Conservation (phyloP, 1,284 basidiomycete species). For the Mycosarcoma mackinlayi region DNA sequence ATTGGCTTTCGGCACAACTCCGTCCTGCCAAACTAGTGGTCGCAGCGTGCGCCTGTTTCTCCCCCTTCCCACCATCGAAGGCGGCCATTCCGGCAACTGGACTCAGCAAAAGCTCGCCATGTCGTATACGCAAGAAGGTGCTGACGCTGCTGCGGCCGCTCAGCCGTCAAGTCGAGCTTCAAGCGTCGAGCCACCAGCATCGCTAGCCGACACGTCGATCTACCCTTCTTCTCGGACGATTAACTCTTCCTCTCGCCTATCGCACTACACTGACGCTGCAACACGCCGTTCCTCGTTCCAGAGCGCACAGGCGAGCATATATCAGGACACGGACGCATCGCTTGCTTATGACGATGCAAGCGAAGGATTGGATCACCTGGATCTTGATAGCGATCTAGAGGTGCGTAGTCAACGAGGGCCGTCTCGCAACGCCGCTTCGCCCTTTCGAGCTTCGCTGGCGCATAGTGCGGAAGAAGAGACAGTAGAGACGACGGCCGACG, state of each 20-base stretch:
- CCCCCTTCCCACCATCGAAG: too few relatives aligned
- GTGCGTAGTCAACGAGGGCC: slow-evolving; percentile 11
- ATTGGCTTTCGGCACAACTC: too few relatives aligned
- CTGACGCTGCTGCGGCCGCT: slow-evolving; percentile 5
- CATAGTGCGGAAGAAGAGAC: slow-evolving; percentile 1
- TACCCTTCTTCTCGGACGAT: slow-evolving; percentile 24
- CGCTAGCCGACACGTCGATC: not conserved
- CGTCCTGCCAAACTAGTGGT: too few relatives aligned
- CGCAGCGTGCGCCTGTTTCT: too few relatives aligned
- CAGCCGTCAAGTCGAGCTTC: not conserved
- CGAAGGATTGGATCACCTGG: slow-evolving; percentile 7
- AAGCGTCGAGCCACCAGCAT: slow-evolving; percentile 7
- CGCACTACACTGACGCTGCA: slow-evolving; percentile 25
- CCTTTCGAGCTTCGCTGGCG: slow-evolving; percentile 8
- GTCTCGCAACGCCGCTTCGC: slow-evolving; percentile 17
- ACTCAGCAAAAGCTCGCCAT: too few relatives aligned
- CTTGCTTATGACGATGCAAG: slow-evolving; percentile 22
- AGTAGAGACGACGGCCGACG: slow-evolving; percentile 21
- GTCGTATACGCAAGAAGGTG: slow-evolving; percentile 10
- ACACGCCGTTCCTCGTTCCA: slow-evolving; percentile 38
- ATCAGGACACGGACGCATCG: slow-evolving; percentile 33
- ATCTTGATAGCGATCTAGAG: slow-evolving; percentile 31
- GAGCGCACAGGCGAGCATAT: slow-evolving; percentile 36
- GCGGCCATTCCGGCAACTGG: too few relatives aligned
- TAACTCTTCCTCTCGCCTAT: slow-evolving; percentile 30